Evolutionary conservation across 2,329 filamentous ascomycete species (phyloP), one percentile per base, ranked within the genome.

Genomic region (Chrysoporthe deuterocubensis): DNA sequence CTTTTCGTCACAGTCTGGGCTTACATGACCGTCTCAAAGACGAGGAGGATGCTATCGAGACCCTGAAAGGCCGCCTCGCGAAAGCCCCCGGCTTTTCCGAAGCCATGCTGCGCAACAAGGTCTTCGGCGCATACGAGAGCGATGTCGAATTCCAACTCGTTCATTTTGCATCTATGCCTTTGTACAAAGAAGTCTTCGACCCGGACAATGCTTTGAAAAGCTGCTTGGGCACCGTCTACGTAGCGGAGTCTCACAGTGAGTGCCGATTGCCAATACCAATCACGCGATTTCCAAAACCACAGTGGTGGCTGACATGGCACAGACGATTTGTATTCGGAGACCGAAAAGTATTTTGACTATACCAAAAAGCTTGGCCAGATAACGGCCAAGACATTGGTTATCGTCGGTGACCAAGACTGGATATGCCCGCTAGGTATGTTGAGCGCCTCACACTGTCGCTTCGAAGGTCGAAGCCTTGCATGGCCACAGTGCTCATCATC

Each of bases 271-370:
- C 21, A 9, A 16, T 3, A 4, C 16, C 11, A 4, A 32, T 11
- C 7, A 21, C 7, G 13, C 46, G 4, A 6, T 40, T 50, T 50
- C 7, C 13, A 50, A 50, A 5, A 11, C 46, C 14, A 16, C 14
- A 37, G 16, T 13, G 18, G 14, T 6, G 50, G 34, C 56, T 69
- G 18, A 69, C 16, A 2, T 0, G 14, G 6, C n/a, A 1, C 13
- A 79, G 77, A 80, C 65, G 76, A 75, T 26, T 69, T 80, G 1
- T 80, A 79, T 65, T 75, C 74, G 0, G 72, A 77, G 58, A 58
- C 70, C 13, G 75, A 80, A 65, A 80, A 80, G 69, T 79, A 78
- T 56, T 80, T 80, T 67, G 78, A 80, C 64, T 81, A 81, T 66
- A 72, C 74, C 2, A 69, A 74, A 9, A 66, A 72, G 14, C 70